A percentile compares a stretch with the other conserved stretches of the same genome.
Evolutionary conservation across 2,329 filamentous ascomycete genomes (phyloP).

Genomic region (Pseudocercospora musae): DNA sequence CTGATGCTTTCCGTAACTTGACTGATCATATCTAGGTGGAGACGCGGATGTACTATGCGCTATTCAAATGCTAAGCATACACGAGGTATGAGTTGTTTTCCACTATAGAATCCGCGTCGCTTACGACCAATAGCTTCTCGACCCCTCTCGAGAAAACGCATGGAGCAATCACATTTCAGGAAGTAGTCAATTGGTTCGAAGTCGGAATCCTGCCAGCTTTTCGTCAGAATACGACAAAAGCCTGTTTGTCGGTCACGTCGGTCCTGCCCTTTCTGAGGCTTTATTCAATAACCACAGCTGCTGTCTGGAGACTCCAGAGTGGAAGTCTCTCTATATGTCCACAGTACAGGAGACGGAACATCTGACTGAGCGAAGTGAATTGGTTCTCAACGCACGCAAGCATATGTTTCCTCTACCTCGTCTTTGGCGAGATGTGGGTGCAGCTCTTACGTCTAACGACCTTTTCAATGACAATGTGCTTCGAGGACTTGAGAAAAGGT

Average conservation of each 20-base stretch:
- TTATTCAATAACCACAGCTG: constrained; percentile 23
- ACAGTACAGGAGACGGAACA: constrained; percentile 12
- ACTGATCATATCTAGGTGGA: neutral
- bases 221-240: constrained; percentile 38
- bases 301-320: constrained; percentile 34
- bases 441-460: constrained; percentile 14
- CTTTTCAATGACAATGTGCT: constrained; percentile 16
- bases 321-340: constrained; percentile 27
- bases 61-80: constrained; percentile 22
- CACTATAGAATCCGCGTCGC: neutral
- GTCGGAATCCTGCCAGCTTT: constrained; percentile 33
- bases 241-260: constrained; percentile 37
- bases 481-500: constrained; percentile 8
- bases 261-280: constrained; percentile 31
- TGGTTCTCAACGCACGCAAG: constrained; percentile 25
- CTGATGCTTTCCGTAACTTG: neutral
- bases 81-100: constrained; percentile 17
- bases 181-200: constrained; percentile 32
- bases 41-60: constrained; percentile 26
- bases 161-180: constrained; percentile 37
- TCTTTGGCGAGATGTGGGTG: constrained; percentile 22
- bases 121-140: constrained; percentile 27
- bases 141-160: constrained; percentile 29
- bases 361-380: constrained; percentile 25
- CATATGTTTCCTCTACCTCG: constrained; percentile 23